phyloP scores from a whole-genome alignment of 305 asterid species.

The Vinca major region DNA sequence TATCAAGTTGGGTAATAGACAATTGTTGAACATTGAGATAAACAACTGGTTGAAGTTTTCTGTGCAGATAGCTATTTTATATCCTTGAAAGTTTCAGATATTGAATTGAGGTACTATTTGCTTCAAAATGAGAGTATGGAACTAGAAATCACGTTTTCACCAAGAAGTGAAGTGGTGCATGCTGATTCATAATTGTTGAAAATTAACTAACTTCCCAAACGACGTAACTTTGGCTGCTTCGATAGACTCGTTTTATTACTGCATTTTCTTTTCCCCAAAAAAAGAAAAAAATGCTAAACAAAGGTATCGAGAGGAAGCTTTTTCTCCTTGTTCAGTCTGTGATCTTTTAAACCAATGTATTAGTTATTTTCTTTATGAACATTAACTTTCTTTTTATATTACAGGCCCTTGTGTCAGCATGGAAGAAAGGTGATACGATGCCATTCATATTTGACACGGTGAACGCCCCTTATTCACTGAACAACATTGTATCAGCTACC shows the following conservation, averaged over 20 bases:
- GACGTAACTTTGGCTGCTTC: no score
- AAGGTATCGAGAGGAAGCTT: not conserved
- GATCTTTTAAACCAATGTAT: not conserved
- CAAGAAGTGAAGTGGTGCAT: not conserved
- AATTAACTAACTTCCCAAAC: no score
- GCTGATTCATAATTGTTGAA: not conserved
- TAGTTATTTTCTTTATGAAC: not conserved
- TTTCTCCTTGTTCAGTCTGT: not conserved
- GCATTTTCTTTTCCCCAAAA: no score
- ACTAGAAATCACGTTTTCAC: not conserved
- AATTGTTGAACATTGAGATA: not conserved
- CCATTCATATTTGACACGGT: conserved; percentile 91
- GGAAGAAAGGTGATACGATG: conserved; percentile 77
- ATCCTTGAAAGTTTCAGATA: not conserved
- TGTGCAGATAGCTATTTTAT: not conserved
- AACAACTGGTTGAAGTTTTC: not conserved
- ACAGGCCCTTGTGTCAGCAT: conserved; percentile 77
- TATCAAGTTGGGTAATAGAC: not conserved
- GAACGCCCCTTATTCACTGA: conserved; percentile 4
- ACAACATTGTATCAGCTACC: not conserved
- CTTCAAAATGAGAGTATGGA: not conserved
- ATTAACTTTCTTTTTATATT: conserved; percentile 5
- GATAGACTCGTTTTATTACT: no score
- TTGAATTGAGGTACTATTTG: not conserved
- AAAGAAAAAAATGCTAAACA: not conserved